Evolutionary conservation across 768 basidiomycete genomes (phyloP).

Genomic region (Suillus tomentosus): DNA sequence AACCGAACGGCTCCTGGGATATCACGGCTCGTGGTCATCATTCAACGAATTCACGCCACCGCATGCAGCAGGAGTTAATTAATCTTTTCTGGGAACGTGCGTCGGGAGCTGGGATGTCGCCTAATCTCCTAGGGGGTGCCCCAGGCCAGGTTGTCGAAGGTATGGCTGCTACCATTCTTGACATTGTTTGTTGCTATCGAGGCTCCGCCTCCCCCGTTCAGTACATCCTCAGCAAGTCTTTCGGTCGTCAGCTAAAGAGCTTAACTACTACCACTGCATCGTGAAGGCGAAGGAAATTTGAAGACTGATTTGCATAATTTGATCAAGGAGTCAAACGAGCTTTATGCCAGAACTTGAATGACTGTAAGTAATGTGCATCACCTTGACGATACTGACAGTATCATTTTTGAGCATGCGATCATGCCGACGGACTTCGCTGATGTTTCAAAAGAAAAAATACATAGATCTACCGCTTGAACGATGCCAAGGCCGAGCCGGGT

Average conservation of each 20-base stretch:
- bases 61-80: conserved; percentile 10
- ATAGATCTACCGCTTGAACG: neutral
- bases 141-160: neutral
- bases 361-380: neutral
- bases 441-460: neutral
- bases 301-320: conserved; percentile 28
- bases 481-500: neutral
- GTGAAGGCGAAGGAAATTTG: conserved; percentile 12
- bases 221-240: conserved; percentile 36
- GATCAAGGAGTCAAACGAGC: conserved; percentile 19
- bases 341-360: neutral
- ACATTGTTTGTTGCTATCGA: conserved; percentile 27
- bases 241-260: conserved; percentile 28
- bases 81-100: conserved; percentile 17
- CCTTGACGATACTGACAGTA: neutral
- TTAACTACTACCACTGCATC: conserved; percentile 20
- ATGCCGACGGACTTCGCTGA: neutral
- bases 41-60: conserved; percentile 3
- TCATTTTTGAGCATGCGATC: neutral
- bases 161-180: conserved; percentile 21
- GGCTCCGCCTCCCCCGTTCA: conserved; percentile 25
- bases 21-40: conserved; percentile 27
- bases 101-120: conserved; percentile 19
- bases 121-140: neutral
- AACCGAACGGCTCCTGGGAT: conserved; percentile 32